Evolutionary conservation across 331 rosid species (phyloP).

Genomic region (Quercus lobata): DNA sequence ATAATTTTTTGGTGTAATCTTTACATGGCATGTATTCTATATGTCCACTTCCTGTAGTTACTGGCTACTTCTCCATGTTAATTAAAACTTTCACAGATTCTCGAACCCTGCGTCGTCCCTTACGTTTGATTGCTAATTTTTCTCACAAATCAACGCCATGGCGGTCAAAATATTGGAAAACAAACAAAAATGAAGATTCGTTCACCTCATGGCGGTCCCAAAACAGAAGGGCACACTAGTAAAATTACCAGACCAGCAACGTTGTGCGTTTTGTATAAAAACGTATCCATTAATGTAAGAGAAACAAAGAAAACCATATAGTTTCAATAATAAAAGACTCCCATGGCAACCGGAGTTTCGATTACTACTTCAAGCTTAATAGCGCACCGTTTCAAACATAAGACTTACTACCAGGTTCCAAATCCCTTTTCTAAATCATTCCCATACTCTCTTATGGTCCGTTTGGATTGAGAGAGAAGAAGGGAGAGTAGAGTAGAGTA

Average conservation of each 20-base stretch:
- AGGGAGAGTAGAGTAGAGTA: too few relatives aligned
- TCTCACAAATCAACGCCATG: neutral
- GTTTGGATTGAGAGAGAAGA: too few relatives aligned
- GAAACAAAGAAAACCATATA: too few relatives aligned
- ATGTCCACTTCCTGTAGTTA: too few relatives aligned
- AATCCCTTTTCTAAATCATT: slow-evolving; percentile 3
- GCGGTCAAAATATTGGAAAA: neutral
- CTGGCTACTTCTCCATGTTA: too few relatives aligned
- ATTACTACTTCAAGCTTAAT: neutral
- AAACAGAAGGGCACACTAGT: neutral
- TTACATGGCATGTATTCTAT: rapidly evolving
- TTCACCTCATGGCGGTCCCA: neutral
- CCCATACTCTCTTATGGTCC: neutral
- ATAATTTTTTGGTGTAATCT: rapidly evolving
- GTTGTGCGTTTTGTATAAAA: neutral
- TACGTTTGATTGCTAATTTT: neutral
- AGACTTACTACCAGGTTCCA: neutral
- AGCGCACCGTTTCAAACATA: slow-evolving; percentile 1
- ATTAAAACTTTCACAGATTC: too few relatives aligned
- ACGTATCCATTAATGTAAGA: neutral
- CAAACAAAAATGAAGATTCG: too few relatives aligned
- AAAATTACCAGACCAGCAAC: neutral
- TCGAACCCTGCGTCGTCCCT: neutral
- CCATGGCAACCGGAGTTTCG: slow-evolving; percentile 24
- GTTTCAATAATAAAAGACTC: neutral